phyloP scores from a whole-genome alignment of 441 rosid species.

The Populus hybrid region DNA sequence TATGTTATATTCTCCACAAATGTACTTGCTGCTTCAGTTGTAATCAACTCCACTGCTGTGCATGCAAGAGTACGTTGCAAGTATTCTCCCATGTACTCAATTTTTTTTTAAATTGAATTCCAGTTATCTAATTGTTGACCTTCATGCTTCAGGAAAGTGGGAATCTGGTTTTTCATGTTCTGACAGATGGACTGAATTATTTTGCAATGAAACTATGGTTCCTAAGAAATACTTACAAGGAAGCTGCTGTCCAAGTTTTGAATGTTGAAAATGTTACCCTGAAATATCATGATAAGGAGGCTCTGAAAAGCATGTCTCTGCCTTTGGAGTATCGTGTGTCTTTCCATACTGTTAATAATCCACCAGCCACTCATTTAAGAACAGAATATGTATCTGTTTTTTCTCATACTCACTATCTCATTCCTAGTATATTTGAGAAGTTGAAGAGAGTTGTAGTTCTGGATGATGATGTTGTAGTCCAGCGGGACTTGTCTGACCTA shows the following conservation, averaged over 20 bases:
- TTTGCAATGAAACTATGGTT: constrained; percentile 88
- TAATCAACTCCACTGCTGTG: constrained; percentile 76
- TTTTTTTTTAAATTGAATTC: constrained; percentile 7
- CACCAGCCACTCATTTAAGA: constrained; percentile 36
- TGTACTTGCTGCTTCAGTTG: constrained; percentile 85
- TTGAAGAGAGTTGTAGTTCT: constrained; percentile 63
- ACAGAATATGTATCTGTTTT: constrained; percentile 72
- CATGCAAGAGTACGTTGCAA: constrained; percentile 54
- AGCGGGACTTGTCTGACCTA: constrained; percentile 54
- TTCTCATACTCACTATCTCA: constrained; percentile 77
- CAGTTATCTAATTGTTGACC: constrained; percentile 25
- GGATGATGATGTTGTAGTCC: constrained; percentile 85
- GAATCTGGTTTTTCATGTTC: constrained; percentile 80
- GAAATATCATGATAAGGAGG: constrained; percentile 41
- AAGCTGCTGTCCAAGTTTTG: constrained; percentile 63
- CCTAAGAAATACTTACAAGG: constrained; percentile 52
- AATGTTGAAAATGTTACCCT: constrained; percentile 59
- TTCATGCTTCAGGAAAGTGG: constrained; percentile 69
- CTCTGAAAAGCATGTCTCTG: constrained; percentile 42
- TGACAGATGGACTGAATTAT: constrained; percentile 81
- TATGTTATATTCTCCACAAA: constrained; percentile 73
- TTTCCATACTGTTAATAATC: constrained; percentile 37
- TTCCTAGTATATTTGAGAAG: constrained; percentile 65
- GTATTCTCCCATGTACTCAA: constrained; percentile 15
- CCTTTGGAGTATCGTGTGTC: constrained; percentile 86